These are phyloP conservation scores for Fusarium tanahbumbuense DNA, from an alignment of 2,329 filamentous ascomycete species.

Conservation along the genomic window DNA sequence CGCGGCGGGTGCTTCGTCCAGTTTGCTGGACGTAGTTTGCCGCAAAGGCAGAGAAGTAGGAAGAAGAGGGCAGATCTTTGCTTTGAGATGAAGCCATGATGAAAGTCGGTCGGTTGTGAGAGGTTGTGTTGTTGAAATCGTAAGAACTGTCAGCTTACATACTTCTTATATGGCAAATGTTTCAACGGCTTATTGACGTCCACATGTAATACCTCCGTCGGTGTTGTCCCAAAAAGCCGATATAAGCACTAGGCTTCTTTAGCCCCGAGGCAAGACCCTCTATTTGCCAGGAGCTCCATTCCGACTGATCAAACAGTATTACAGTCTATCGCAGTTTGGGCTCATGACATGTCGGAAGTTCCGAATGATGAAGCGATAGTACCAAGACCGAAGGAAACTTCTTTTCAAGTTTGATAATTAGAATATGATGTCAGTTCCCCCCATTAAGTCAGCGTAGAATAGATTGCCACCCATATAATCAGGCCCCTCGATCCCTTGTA, in stretches of 20 bases:
- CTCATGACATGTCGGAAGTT: not conserved
- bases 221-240: not conserved
- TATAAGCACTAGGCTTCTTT: not conserved
- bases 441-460: constrained; percentile 2
- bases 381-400: no score
- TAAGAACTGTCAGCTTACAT: not conserved
- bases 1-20: constrained; percentile 44
- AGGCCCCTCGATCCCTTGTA: constrained; percentile 18
- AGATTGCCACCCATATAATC: constrained; percentile 4
- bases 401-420: not conserved
- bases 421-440: constrained; percentile 19
- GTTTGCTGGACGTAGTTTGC: constrained; percentile 45
- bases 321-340: not conserved
- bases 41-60: constrained; percentile 46
- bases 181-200: not conserved
- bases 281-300: not conserved
- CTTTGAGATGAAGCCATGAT: constrained; percentile 24
- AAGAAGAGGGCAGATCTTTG: constrained; percentile 25
- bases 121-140: accelerated
- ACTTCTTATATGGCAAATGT: not conserved
- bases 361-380: not conserved
- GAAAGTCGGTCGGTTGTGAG: not conserved
- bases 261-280: not conserved
- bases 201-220: not conserved
- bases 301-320: not conserved